These are phyloP conservation scores for Penicillium sp. DNA, from an alignment of 2,329 filamentous ascomycete species.

Conservation along the genomic window DNA sequence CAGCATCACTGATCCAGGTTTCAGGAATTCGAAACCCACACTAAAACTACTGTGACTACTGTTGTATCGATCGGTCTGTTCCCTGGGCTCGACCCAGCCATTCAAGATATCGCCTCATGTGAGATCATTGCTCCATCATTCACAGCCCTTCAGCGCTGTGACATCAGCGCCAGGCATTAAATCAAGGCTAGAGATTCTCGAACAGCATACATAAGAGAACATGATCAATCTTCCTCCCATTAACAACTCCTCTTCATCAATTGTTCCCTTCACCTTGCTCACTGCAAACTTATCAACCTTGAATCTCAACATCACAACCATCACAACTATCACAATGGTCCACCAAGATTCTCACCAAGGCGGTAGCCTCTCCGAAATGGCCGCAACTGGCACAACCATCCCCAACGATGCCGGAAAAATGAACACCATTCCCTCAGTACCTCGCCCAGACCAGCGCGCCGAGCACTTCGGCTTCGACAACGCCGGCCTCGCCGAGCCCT, in stretches of 20 bases:
- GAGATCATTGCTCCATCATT: slow-evolving; percentile 26
- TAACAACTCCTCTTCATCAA: not conserved
- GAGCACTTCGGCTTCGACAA: slow-evolving; percentile 36
- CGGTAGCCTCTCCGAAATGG: slow-evolving; percentile 44
- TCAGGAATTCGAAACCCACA: not conserved
- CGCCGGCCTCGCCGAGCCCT: slow-evolving; percentile 37
- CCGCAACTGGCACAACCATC: slow-evolving; percentile 39
- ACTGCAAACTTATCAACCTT: not conserved
- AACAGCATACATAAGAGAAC: slow-evolving; percentile 2
- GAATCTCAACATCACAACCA: not conserved
- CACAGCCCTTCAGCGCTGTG: slow-evolving; percentile 3
- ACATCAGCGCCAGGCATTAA: slow-evolving; percentile 15
- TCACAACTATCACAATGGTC: slow-evolving; percentile 17
- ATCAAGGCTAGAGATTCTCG: not conserved
- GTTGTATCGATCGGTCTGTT: not conserved
- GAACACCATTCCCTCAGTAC: slow-evolving; percentile 50
- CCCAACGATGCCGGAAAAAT: slow-evolving; percentile 50
- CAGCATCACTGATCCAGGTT: not conserved
- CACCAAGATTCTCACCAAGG: slow-evolving; percentile 33
- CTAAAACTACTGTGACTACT: not conserved
- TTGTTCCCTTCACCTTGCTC: not conserved
- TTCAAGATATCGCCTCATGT: slow-evolving; percentile 9
- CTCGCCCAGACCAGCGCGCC: slow-evolving; percentile 49
- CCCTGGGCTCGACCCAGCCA: not conserved
- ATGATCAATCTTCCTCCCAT: not conserved